These are phyloP conservation scores for Fusarium illudens DNA, from an alignment of 2,329 filamentous ascomycete genomes.

Conservation along the genomic window DNA sequence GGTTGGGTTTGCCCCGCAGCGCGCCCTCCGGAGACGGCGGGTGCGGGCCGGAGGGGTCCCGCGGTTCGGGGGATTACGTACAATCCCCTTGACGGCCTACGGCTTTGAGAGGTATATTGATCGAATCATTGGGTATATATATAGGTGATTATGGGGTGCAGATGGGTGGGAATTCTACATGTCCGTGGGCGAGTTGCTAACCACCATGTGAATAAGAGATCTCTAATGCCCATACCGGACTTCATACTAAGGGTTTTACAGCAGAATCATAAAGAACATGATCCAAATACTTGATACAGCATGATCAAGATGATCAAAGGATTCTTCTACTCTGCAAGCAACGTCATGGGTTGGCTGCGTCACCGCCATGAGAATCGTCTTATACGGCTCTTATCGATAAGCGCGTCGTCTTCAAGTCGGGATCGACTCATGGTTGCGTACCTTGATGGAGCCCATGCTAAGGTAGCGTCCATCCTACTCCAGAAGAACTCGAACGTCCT, in stretches of 20 bases:
- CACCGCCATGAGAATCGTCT: not conserved
- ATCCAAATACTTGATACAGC: not conserved
- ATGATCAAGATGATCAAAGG: not conserved
- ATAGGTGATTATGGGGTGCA: not conserved
- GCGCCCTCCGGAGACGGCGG: conserved; percentile 31
- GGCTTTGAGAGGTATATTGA: not conserved
- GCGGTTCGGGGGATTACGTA: conserved; percentile 2
- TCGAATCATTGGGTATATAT: not conserved
- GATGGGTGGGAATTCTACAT: not conserved
- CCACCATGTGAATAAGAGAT: not conserved
- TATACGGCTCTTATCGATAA: conserved; percentile 1
- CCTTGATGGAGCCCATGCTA: not conserved
- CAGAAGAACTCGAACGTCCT: too few species aligned
- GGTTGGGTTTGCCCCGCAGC: conserved; percentile 22
- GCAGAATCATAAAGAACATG: too few species aligned
- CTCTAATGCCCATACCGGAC: not conserved
- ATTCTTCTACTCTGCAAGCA: not conserved
- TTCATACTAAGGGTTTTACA: too few species aligned
- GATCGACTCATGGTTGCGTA: not conserved
- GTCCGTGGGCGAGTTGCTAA: not conserved
- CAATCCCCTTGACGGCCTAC: not conserved
- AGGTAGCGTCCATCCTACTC: too few species aligned
- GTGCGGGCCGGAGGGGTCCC: not conserved
- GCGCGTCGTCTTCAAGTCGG: not conserved
- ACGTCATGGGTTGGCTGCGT: not conserved